Evolutionary conservation across 2,329 filamentous ascomycete species (phyloP).

Genomic region (Arachnomyces sp.): DNA sequence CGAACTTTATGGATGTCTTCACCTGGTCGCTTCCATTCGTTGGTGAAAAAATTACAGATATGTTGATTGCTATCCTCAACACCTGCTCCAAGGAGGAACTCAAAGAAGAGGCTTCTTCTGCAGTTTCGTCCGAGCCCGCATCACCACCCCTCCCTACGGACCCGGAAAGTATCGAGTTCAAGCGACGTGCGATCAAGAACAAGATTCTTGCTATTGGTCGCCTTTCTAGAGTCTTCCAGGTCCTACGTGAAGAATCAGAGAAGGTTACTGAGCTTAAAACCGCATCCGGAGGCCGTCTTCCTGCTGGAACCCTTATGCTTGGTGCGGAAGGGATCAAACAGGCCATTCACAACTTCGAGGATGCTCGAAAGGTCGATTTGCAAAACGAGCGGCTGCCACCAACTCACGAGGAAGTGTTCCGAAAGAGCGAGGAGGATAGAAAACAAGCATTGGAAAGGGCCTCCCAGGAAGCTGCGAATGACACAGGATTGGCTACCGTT

Average conservation of each 20-base stretch:
- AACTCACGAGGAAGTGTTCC: slow-evolving; percentile 81
- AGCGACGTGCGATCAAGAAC: slow-evolving; percentile 97
- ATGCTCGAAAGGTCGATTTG: slow-evolving; percentile 90
- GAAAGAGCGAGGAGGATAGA: slow-evolving; percentile 72
- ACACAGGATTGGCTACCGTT: slow-evolving; percentile 75
- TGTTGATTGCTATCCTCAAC: slow-evolving; percentile 97
- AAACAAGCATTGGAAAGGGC: slow-evolving; percentile 80
- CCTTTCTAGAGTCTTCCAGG: slow-evolving; percentile 95
- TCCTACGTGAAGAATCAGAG: slow-evolving; percentile 93
- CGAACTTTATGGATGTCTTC: slow-evolving; percentile 99
- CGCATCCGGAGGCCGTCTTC: slow-evolving; percentile 82
- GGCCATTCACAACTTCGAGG: slow-evolving; percentile 92
- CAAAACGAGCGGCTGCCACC: slow-evolving; percentile 94
- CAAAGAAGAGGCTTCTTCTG: slow-evolving; percentile 74
- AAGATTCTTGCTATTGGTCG: slow-evolving; percentile 97
- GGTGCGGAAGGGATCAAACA: slow-evolving; percentile 98
- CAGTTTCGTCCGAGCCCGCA: slow-evolving; percentile 61
- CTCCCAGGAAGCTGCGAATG: slow-evolving; percentile 81
- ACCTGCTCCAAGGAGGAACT: slow-evolving; percentile 99
- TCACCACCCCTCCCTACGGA: slow-evolving; percentile 69
- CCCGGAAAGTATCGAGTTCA: slow-evolving; percentile 83
- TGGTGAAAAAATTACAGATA: slow-evolving; percentile 97
- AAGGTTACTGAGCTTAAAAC: slow-evolving; percentile 97
- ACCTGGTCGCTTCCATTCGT: slow-evolving; percentile 99
- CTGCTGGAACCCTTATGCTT: slow-evolving; percentile 93